Percentiles rank a stretch among this genome's conserved stretches.
Conservation (phyloP, 1,284 basidiomycete genomes). For the Ceratobasidium papillatum region DNA sequence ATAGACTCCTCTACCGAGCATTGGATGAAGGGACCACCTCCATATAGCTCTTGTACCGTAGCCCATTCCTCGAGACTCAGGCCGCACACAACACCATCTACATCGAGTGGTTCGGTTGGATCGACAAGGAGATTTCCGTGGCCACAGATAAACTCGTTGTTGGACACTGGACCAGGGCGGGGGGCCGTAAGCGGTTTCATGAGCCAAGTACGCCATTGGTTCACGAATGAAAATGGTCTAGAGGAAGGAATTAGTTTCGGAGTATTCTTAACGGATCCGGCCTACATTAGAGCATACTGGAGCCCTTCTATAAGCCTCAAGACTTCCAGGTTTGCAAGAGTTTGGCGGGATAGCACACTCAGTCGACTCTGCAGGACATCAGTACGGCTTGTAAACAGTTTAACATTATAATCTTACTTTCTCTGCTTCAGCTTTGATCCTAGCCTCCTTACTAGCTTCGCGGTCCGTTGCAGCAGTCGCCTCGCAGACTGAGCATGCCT, state of each 20-base stretch:
- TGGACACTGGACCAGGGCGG: conserved; percentile 12
- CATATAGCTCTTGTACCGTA: conserved; percentile 30
- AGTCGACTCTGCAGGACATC: conserved; percentile 5
- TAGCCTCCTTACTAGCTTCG: conserved; percentile 18
- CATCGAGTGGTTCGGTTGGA: conserved; percentile 9
- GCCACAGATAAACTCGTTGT: conserved; percentile 14
- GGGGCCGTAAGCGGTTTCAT: not conserved
- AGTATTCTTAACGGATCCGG: not conserved
- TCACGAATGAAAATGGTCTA: conserved; percentile 17
- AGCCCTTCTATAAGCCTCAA: conserved; percentile 18
- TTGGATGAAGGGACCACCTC: conserved; percentile 26
- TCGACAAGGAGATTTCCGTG: conserved; percentile 21
- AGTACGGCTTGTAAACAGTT: not conserved
- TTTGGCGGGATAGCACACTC: not conserved
- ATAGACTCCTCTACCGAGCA: conserved; percentile 3
- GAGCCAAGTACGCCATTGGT: conserved; percentile 30
- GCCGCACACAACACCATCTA: conserved; percentile 15
- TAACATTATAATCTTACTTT: not conserved
- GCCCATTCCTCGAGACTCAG: conserved; percentile 21
- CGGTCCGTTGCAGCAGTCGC: conserved; percentile 20
- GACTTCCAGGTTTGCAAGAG: conserved; percentile 2
- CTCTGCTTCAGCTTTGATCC: conserved; percentile 28
- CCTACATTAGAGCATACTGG: conserved; percentile 14
- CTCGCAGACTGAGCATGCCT: conserved; percentile 17
- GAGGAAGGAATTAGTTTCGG: not conserved